These are phyloP conservation scores for Noccaea bulbosa DNA, from an alignment of 345 rosid genomes.

Conservation along the genomic window DNA sequence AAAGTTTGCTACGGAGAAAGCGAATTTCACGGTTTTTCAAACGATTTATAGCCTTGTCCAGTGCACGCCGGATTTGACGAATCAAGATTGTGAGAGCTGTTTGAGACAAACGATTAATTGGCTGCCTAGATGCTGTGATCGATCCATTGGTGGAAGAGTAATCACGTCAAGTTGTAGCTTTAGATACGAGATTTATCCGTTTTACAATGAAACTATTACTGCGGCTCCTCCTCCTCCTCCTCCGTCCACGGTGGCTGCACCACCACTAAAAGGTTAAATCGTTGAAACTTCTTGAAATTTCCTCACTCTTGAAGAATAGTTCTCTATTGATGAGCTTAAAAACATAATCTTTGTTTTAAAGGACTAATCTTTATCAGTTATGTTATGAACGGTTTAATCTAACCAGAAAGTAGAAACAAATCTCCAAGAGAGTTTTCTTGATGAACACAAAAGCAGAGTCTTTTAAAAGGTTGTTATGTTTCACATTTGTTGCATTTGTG, in stretches of 20 bases:
- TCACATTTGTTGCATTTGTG: constrained; percentile 11
- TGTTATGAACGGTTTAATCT: background rate
- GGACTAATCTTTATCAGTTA: background rate
- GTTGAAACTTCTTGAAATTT: background rate
- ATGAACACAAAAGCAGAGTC: background rate
- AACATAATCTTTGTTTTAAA: background rate
- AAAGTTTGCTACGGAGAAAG: constrained; percentile 45
- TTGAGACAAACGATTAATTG: constrained; percentile 30
- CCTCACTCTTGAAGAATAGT: background rate
- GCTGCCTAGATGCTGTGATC: constrained; percentile 41
- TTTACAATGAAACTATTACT: constrained; percentile 42
- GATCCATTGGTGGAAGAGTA: constrained; percentile 45
- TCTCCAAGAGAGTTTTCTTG: background rate
- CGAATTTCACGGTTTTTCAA: constrained; percentile 24
- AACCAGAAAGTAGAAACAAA: background rate
- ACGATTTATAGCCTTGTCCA: constrained; percentile 50
- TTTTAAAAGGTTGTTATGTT: constrained; percentile 3
- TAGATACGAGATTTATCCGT: constrained; percentile 47
- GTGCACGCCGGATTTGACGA: constrained; percentile 59
- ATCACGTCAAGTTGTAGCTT: constrained; percentile 51
- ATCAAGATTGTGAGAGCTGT: constrained; percentile 43
- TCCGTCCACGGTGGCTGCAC: background rate
- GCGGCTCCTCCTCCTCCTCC: constrained; percentile 5
- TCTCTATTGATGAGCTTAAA: background rate
- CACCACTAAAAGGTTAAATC: constrained; percentile 25